Base-by-base conservation (phyloP, 495 filamentous ascomycete genomes). In the Talaromyces thailandensis region DNA sequence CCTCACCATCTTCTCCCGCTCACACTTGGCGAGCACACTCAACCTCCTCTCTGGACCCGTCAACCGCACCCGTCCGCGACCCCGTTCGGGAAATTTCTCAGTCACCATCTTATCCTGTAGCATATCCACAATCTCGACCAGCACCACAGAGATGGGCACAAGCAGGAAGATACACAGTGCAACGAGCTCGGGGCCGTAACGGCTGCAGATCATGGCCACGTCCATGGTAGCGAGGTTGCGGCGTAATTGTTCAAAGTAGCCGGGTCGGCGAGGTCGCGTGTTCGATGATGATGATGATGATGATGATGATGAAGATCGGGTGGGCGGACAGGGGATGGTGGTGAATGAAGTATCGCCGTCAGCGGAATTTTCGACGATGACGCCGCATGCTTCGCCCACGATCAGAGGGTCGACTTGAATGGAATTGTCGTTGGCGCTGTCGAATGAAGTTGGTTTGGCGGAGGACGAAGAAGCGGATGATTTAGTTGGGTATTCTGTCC, bases 101-200 rank as follows among this genome's bases (percentile, higher is more conserved):
- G 16, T 61, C 4, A 58, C 51, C 23, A 63, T 69, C 18, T 11
- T 57, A 12, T 60, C 62, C 4, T 66, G 24, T 2, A 57, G 37
- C 0, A 62, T 9, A 29, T 70, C 70, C 3, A 70, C 18, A 31
- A 70, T n/a, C 31, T 67, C 66, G 4, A 72, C 61, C 6, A 69
- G 16, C 23, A 69, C 56, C 43, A 70, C 66, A 2, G 66, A 63
- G 29, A 70, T 62, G 2, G 70, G 68, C 3, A 68, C 61, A 1
- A 72, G 65, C 1, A 70, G 51, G 31, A 72, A 70, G 3, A 72
- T 58, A 4, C 56, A 45, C 16, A 70, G 40, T 1, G 60, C 68
- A 8, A 72, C 61, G 16, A 65, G 65, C 40, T 70, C 65, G 0
- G 68, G 68, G 5, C 65, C 66, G 43, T 68, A 63, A 1, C 56